Base-by-base conservation (phyloP, 768 basidiomycete species). In the Suillus tomentosus region DNA sequence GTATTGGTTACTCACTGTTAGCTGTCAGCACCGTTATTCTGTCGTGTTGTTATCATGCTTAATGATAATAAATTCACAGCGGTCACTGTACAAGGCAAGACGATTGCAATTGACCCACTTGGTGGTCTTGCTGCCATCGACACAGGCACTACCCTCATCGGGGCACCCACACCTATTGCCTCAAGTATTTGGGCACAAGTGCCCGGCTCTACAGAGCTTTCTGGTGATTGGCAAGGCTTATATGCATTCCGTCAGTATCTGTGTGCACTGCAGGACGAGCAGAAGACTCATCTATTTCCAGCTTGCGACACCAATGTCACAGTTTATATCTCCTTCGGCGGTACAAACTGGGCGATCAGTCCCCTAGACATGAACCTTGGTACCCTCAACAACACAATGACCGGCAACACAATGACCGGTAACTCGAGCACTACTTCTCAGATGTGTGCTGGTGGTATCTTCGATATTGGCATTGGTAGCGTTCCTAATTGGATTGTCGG, bases 71-170 rank as follows among this genome's bases (percentile, higher is more conserved):
- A 37, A 31, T 67, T 42, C 50, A 3, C 50, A 92, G 90, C 71
- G 24, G 63, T 93, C 5, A 88, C 84, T 1, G 84, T 92, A 7
- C 82, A 88, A 65, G 87, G 87, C 3, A 76, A 81, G 1, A 63
- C 73, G 0, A 73, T 91, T 13, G 51, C 72, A 0, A 70, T 90
- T 15, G 64, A 83, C 1, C 75, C 79, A 1, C 84, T 81, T 31
- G 60, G 67, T 39, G 63, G 76, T 0, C 72, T 88, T 10, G 83
- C 90, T 17, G 95, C 95, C 11, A 97, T 99, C 65, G 96, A 99
- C 71, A 97, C 95, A 0, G 96, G 96, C 24, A 98, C 96, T 0
- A 96, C 95, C 3, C 84, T 98, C 63, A 91, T 99, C 64, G 96
- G 92, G 24, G 96, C 89, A 0, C 96, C 96, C 0, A 75, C 86